Conservation (phyloP, 2,329 filamentous ascomycete genomes). For the Pleomassaria siparia region DNA sequence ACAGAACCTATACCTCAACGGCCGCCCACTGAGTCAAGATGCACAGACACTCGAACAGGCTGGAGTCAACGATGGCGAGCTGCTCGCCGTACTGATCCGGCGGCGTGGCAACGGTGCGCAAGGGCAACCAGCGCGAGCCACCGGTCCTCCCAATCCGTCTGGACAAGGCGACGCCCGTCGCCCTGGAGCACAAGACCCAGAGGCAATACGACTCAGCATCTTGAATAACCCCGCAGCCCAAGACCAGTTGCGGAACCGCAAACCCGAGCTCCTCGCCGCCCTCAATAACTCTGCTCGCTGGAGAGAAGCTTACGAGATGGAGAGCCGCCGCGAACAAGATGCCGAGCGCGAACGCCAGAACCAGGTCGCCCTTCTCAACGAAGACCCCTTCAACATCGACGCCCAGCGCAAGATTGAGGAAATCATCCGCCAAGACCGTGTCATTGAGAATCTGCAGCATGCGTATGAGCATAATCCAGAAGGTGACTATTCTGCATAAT, state of each 20-base stretch:
- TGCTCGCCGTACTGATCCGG: constrained; percentile 81
- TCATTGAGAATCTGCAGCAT: constrained; percentile 93
- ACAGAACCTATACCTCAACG: constrained; percentile 90
- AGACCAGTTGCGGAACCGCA: constrained; percentile 68
- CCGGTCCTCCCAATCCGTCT: neutral
- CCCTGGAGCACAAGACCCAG: constrained; percentile 58
- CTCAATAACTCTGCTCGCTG: constrained; percentile 77
- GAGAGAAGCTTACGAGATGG: constrained; percentile 68
- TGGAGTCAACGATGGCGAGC: constrained; percentile 82
- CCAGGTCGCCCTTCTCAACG: constrained; percentile 82
- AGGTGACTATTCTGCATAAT: constrained; percentile 62
- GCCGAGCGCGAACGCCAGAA: constrained; percentile 76
- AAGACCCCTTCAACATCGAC: constrained; percentile 91
- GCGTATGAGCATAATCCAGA: constrained; percentile 97
- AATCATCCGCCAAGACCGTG: constrained; percentile 91
- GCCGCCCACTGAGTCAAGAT: constrained; percentile 75
- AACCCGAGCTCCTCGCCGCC: constrained; percentile 75
- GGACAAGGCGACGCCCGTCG: constrained; percentile 17
- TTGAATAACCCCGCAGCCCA: constrained; percentile 75
- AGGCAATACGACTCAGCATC: constrained; percentile 79
- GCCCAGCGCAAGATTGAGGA: constrained; percentile 92
- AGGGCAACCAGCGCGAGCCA: constrained; percentile 12
- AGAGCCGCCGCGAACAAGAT: constrained; percentile 69
- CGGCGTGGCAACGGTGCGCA: constrained; percentile 30
- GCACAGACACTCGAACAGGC: constrained; percentile 79